Conservation (phyloP, 2,329 filamentous ascomycete species). For the Aspergillus niger region DNA sequence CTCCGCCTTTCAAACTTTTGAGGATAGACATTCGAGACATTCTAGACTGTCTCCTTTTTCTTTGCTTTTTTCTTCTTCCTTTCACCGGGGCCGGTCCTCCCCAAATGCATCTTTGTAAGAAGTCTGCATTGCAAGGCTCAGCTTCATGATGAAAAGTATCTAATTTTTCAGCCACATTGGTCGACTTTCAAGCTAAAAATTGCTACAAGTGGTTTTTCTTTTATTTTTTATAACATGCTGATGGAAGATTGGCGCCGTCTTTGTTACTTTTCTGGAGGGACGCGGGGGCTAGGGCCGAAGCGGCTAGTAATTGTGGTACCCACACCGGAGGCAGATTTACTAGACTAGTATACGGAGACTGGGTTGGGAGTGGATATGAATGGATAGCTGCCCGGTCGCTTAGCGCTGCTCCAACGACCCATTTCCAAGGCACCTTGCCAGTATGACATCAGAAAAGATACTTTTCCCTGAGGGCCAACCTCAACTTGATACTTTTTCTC, state of each 20-base stretch:
- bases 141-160: not conserved
- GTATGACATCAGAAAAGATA: conserved; percentile 6
- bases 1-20: not conserved
- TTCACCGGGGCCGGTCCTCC: not conserved
- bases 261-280: not conserved
- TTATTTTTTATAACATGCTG: not conserved
- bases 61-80: not conserved
- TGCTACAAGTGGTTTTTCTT: not conserved
- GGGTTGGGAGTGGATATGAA: too few relatives aligned
- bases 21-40: not conserved
- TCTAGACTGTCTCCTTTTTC: not conserved
- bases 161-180: not conserved
- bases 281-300: not conserved
- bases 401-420: conserved; percentile 1
- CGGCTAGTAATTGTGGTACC: not conserved
- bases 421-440: conserved; percentile 6
- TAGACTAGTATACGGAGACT: not conserved
- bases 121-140: not conserved
- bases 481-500: not conserved
- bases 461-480: not conserved
- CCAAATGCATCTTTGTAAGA: not conserved
- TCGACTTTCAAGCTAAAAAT: not conserved
- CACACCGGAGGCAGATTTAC: not conserved
- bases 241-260: not conserved
- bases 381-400: not conserved